Conservation (phyloP, 176 grass and related monocot genomes). For the Coix lacrymajobi region DNA sequence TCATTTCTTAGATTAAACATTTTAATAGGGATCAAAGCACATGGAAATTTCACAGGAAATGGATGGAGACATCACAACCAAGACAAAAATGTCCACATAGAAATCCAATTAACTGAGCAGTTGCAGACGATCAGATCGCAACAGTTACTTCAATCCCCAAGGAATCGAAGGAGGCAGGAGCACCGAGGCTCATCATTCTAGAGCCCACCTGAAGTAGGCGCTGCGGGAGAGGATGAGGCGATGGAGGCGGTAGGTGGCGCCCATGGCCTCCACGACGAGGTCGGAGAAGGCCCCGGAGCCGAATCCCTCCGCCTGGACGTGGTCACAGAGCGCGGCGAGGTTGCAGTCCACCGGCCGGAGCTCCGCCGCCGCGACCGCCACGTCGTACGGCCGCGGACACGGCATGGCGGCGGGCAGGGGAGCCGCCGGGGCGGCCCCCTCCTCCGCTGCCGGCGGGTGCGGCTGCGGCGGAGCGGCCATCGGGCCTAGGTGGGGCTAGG, state of each 20-base stretch:
- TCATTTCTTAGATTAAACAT: not conserved
- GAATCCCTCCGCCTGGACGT: slow-evolving; percentile 83
- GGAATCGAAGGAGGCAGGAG: not conserved
- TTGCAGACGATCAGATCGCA: not conserved
- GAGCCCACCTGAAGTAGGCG: slow-evolving; percentile 83
- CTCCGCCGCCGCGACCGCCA: slow-evolving; percentile 46
- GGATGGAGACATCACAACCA: not conserved
- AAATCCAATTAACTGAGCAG: slow-evolving; percentile 1
- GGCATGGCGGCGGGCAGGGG: not conserved
- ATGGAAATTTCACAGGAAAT: not conserved
- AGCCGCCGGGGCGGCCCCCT: not conserved
- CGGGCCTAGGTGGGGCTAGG: slow-evolving; percentile 2
- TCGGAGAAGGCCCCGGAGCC: slow-evolving; percentile 82
- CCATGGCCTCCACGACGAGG: slow-evolving; percentile 87
- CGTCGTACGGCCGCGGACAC: slow-evolving; percentile 38
- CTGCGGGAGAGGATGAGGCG: slow-evolving; percentile 96
- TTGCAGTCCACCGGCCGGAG: slow-evolving; percentile 77
- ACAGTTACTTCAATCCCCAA: not conserved
- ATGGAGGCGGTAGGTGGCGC: slow-evolving; percentile 76
- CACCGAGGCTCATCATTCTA: not conserved
- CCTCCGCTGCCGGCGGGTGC: not conserved
- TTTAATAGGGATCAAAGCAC: not conserved
- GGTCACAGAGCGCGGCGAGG: slow-evolving; percentile 85
- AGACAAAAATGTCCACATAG: not conserved
- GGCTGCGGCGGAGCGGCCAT: slow-evolving; percentile 26